Conservation (phyloP, 73 alveolate genomes). For the Tetrahymena thermophila region DNA sequence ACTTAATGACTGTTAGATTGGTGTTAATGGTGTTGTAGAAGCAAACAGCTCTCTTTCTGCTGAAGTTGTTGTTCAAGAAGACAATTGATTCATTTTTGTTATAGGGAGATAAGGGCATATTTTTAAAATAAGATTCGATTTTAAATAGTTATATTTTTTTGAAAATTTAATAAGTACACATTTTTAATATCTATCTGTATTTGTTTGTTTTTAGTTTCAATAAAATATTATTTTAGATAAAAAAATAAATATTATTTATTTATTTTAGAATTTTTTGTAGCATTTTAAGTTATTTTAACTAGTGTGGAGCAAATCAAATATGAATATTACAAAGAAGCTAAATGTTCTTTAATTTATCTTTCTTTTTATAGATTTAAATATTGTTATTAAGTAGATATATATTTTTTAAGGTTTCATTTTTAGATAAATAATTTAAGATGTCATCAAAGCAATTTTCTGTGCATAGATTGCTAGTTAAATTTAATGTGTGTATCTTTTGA, state of each 20-base stretch:
- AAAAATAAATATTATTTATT: too few species aligned
- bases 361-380: neutral
- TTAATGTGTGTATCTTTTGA: neutral
- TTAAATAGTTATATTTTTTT: too few species aligned
- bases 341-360: neutral
- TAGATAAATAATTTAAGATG: neutral
- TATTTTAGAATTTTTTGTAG: neutral
- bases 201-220: neutral
- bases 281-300: neutral
- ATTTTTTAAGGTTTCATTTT: neutral
- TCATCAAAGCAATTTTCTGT: neutral
- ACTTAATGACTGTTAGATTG: neutral
- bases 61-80: neutral
- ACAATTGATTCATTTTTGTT: neutral
- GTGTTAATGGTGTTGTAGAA: neutral
- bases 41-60: neutral
- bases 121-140: too few species aligned
- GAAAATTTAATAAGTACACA: too few species aligned
- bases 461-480: neutral
- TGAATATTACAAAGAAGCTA: neutral
- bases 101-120: too few species aligned
- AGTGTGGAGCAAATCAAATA: neutral
- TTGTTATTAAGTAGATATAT: neutral
- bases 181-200: neutral
- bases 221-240: too few species aligned